These are phyloP conservation scores for Acrocalymma vagum DNA, from an alignment of 2,329 filamentous ascomycete genomes.

Conservation along the genomic window DNA sequence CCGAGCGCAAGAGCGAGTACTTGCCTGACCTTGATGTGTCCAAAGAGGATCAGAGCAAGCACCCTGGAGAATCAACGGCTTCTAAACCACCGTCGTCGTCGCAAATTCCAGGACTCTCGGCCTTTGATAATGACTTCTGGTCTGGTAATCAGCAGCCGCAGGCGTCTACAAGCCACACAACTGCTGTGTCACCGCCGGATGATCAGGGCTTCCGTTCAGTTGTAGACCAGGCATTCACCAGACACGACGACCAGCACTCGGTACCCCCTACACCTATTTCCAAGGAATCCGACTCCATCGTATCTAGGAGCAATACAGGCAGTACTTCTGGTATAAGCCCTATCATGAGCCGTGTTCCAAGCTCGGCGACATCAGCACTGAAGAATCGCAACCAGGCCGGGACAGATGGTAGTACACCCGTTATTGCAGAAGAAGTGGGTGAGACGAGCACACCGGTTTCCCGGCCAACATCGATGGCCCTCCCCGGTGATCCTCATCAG, in stretches of 20 bases:
- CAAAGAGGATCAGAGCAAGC: constrained; percentile 12
- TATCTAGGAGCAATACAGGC: constrained; percentile 68
- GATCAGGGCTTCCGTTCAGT: constrained; percentile 53
- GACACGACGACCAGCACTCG: constrained; percentile 61
- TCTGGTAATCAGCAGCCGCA: constrained; percentile 23
- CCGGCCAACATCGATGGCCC: constrained; percentile 40
- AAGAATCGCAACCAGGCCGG: constrained; percentile 48
- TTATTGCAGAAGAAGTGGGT: constrained; percentile 64
- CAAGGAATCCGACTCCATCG: constrained; percentile 49
- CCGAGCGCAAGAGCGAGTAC: constrained; percentile 68
- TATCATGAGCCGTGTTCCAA: constrained; percentile 68
- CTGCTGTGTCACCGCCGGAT: constrained; percentile 25
- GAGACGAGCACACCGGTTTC: constrained; percentile 45
- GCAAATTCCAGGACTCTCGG: constrained; percentile 26
- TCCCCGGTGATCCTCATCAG: constrained; percentile 29
- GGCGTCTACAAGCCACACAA: constrained; percentile 14
- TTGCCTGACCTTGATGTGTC: constrained; percentile 53
- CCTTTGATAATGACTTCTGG: constrained; percentile 39
- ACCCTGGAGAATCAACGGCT: constrained; percentile 14
- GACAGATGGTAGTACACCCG: constrained; percentile 56
- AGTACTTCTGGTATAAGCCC: constrained; percentile 71
- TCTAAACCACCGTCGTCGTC: constrained; percentile 22
- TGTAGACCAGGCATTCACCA: constrained; percentile 72
- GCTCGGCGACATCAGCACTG: constrained; percentile 49
- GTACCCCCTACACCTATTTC: constrained; percentile 62